A percentile compares a stretch with the other conserved stretches of the same genome.
Conservation (phyloP, 257 asterid species). For the Solanum chiquidenum region DNA sequence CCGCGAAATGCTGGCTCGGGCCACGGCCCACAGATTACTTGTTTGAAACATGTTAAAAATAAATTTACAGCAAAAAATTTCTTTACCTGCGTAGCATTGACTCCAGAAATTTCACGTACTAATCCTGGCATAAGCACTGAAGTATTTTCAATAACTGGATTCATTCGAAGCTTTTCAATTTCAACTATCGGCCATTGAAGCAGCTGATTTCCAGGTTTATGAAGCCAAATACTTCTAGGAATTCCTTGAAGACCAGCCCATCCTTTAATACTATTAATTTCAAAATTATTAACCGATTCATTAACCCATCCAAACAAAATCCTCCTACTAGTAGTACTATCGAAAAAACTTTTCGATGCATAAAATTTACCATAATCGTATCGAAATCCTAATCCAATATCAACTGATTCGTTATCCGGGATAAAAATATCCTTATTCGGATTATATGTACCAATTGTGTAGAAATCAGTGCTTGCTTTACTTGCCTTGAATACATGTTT, state of each 20-base stretch:
- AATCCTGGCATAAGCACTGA: slow-evolving; percentile 11
- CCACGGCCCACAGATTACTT: background rate
- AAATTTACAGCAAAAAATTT: background rate
- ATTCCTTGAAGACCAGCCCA: slow-evolving; percentile 17
- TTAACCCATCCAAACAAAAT: slow-evolving; percentile 39
- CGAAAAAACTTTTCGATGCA: slow-evolving; percentile 42
- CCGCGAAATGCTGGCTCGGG: background rate
- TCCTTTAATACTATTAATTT: slow-evolving; percentile 14
- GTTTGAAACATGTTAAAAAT: background rate
- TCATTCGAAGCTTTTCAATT: slow-evolving; percentile 1
- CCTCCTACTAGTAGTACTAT: slow-evolving; percentile 19
- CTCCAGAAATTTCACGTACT: slow-evolving; percentile 10
- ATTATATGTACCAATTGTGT: slow-evolving; percentile 26
- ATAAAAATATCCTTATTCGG: background rate
- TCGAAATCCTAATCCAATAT: slow-evolving; percentile 14
- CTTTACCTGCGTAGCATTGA: slow-evolving; percentile 25
- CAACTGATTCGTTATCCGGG: slow-evolving; percentile 14
- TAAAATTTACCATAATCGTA: slow-evolving; percentile 40
- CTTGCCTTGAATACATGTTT: slow-evolving; percentile 38
- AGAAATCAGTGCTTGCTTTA: slow-evolving; percentile 22
- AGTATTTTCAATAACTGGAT: background rate
- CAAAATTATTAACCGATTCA: slow-evolving; percentile 16
- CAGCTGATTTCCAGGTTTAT: slow-evolving; percentile 5
- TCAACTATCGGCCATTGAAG: slow-evolving; percentile 10
- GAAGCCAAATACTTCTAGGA: slow-evolving; percentile 9